phyloP scores from a whole-genome alignment of 805 yeast species.

The Saturnispora mendoncae region DNA sequence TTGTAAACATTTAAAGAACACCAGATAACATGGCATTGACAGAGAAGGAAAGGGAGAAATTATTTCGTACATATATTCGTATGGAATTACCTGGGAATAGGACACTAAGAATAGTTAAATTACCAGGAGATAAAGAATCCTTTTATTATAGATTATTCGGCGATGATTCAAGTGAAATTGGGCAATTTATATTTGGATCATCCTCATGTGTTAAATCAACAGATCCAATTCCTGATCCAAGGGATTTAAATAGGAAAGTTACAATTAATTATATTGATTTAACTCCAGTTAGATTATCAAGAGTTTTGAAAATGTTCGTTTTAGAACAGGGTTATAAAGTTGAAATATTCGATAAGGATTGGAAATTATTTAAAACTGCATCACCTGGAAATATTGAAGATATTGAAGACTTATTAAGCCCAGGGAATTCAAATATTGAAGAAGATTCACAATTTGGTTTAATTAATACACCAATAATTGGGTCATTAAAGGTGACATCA shows the following conservation, averaged over 20 bases:
- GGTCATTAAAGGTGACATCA: slow-evolving; percentile 38
- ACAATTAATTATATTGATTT: slow-evolving; percentile 58
- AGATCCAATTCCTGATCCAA: slow-evolving; percentile 23
- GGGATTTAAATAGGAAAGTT: slow-evolving; percentile 32
- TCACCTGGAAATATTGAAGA: slow-evolving; percentile 86
- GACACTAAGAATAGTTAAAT: slow-evolving; percentile 54
- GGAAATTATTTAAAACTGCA: slow-evolving; percentile 52
- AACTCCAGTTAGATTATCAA: slow-evolving; percentile 63
- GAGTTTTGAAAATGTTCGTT: slow-evolving; percentile 55
- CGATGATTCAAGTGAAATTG: slow-evolving; percentile 72
- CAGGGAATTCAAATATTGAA: background rate
- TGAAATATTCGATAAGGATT: slow-evolving; percentile 66
- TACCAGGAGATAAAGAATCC: slow-evolving; percentile 43
- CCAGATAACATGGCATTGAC: slow-evolving; percentile 27
- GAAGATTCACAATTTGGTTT: background rate
- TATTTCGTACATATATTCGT: slow-evolving; percentile 28
- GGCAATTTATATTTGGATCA: slow-evolving; percentile 78
- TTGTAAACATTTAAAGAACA: background rate
- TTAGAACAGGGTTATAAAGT: slow-evolving; percentile 67
- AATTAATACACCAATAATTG: slow-evolving; percentile 37
- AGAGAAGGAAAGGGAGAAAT: slow-evolving; percentile 8
- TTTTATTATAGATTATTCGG: slow-evolving; percentile 72
- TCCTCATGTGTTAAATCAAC: slow-evolving; percentile 61
- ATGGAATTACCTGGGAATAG: slow-evolving; percentile 41
- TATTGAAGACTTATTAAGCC: slow-evolving; percentile 56